Conservation (phyloP, 495 filamentous ascomycete genomes). For the Chaetomium tenue region DNA sequence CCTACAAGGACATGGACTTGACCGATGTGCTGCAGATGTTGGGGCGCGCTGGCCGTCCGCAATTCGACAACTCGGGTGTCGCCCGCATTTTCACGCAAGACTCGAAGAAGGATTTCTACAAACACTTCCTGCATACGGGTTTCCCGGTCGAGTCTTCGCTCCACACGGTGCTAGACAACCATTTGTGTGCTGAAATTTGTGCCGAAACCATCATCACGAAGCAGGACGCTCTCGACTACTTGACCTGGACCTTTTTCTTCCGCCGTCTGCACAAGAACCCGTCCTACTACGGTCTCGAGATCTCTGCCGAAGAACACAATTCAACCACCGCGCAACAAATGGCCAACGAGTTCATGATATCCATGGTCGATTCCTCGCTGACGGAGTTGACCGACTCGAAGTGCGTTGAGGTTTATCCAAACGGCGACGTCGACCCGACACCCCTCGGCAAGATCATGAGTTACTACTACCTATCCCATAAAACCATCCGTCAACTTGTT, state of each 20-base stretch:
- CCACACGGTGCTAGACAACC: constrained; percentile 95
- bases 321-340: constrained; percentile 76
- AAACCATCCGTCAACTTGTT: constrained; percentile 83
- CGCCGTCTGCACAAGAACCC: constrained; percentile 96
- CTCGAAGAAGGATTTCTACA: constrained; percentile 99
- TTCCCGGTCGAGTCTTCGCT: constrained; percentile 96
- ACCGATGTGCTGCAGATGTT: constrained; percentile 99
- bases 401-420: constrained; percentile 77
- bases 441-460: constrained; percentile 96
- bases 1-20: constrained; percentile 98
- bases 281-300: constrained; percentile 94
- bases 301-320: constrained; percentile 90
- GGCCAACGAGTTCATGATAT: constrained; percentile 89
- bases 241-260: constrained; percentile 99
- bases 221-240: constrained; percentile 95
- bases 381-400: constrained; percentile 74
- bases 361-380: constrained; percentile 83
- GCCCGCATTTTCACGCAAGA: constrained; percentile 97
- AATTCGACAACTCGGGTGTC: constrained; percentile 94
- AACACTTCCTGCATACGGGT: constrained; percentile 96
- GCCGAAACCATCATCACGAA: constrained; percentile 89
- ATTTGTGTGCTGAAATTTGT: constrained; percentile 92
- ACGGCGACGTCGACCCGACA: constrained; percentile 84
- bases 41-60: constrained; percentile 89
- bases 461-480: constrained; percentile 98